These are phyloP conservation scores for Avena insularis DNA, from an alignment of 176 grass and related monocot genomes.

Conservation along the genomic window DNA sequence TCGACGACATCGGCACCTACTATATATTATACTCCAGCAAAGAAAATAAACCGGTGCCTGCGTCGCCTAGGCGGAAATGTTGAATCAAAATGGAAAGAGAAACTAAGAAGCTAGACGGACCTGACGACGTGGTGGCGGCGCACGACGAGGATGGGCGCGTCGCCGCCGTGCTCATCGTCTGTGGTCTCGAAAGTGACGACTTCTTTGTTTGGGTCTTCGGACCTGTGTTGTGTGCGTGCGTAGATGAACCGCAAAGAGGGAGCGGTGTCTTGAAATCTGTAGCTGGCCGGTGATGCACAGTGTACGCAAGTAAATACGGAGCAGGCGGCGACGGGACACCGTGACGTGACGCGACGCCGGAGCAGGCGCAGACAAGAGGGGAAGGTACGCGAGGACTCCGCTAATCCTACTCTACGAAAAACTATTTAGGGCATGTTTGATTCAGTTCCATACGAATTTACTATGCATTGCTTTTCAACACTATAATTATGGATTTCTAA, in stretches of 20 bases:
- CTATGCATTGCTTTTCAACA: too few relatives aligned
- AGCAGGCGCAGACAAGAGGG: neutral
- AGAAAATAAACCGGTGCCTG: too few relatives aligned
- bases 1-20: neutral
- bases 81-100: too few relatives aligned
- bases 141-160: neutral
- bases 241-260: neutral
- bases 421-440: too few relatives aligned
- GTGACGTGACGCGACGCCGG: neutral
- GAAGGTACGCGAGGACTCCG: too few relatives aligned
- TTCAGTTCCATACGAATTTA: too few relatives aligned
- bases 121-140: neutral
- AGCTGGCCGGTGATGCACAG: neutral
- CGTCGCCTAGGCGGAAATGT: too few relatives aligned
- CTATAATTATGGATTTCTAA: too few relatives aligned
- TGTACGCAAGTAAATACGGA: neutral
- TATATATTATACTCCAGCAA: neutral
- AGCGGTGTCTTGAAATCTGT: neutral
- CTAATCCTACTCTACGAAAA: too few relatives aligned
- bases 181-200: too few relatives aligned
- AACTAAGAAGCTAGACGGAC: neutral
- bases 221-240: neutral
- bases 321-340: constrained; percentile 1
- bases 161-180: neutral
- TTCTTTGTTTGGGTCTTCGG: neutral